Conservation (phyloP, 768 basidiomycete genomes). For the Aureoboletus auriporus region DNA sequence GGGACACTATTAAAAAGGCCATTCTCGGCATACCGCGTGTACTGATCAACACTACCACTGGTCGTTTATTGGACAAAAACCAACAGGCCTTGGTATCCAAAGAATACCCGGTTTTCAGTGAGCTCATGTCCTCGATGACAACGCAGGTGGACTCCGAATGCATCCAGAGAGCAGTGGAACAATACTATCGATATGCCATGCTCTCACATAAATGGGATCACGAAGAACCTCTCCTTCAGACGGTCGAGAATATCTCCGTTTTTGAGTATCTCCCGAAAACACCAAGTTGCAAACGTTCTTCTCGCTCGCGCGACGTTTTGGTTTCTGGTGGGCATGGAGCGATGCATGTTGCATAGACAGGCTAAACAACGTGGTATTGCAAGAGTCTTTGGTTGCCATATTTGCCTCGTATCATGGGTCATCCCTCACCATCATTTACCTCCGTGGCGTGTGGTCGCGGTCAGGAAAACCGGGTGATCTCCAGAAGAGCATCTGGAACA, state of each 20-base stretch:
- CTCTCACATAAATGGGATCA: neutral
- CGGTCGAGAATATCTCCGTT: neutral
- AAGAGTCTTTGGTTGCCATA: conserved; percentile 1
- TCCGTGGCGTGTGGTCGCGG: neutral
- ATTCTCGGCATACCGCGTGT: neutral
- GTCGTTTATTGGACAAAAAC: neutral
- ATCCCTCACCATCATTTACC: neutral
- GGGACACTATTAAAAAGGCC: neutral
- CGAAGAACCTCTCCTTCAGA: neutral
- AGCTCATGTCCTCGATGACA: conserved; percentile 2
- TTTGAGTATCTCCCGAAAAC: neutral
- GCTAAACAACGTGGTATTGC: neutral
- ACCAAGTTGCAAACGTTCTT: neutral
- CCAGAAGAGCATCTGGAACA: neutral
- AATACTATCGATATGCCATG: neutral
- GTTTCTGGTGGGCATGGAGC: neutral
- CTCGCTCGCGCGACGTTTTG: neutral
- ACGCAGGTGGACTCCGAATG: neutral
- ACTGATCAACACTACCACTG: neutral
- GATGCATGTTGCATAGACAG: conserved; percentile 1
- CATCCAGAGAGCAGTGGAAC: neutral
- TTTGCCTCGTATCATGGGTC: neutral
- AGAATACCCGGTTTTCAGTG: neutral
- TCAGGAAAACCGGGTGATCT: neutral
- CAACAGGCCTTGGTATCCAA: neutral